phyloP scores from a whole-genome alignment of 164 flowering plant species.

The Berberis vulgaris region DNA sequence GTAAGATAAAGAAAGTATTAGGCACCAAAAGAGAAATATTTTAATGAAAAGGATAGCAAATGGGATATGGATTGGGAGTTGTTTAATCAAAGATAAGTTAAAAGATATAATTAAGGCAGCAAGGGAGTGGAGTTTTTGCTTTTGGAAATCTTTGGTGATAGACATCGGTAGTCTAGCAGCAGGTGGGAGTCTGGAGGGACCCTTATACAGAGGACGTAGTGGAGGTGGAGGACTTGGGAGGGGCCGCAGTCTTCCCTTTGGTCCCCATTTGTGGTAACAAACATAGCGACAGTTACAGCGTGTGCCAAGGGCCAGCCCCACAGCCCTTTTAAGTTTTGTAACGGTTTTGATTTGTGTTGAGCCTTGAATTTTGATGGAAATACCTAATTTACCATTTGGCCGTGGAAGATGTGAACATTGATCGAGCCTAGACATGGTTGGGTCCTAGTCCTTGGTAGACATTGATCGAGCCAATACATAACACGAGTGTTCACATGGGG shows the following conservation, averaged over 20 bases:
- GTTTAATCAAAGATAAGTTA: too few relatives aligned
- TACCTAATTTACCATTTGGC: constrained; percentile 12
- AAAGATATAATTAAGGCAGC: too few relatives aligned
- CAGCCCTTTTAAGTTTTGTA: background rate
- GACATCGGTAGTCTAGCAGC: too few relatives aligned
- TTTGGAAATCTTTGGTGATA: too few relatives aligned
- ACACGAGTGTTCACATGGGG: background rate
- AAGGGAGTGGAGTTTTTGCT: too few relatives aligned
- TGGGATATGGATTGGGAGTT: too few relatives aligned
- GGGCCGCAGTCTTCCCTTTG: constrained; percentile 23
- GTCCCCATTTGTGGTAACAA: constrained; percentile 43
- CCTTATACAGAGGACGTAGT: background rate
- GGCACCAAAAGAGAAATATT: too few relatives aligned
- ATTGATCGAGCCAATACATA: constrained; percentile 27
- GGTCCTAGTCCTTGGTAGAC: constrained; percentile 16
- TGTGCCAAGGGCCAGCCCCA: constrained; percentile 19
- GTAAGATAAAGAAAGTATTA: too few relatives aligned
- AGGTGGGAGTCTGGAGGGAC: background rate
- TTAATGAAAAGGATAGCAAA: too few relatives aligned
- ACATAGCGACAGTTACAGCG: constrained; percentile 27
- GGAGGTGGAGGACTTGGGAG: background rate
- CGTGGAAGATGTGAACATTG: constrained; percentile 10
- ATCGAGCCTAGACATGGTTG: constrained; percentile 25
- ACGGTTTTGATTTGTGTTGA: background rate
- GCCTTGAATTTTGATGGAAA: background rate